These are phyloP conservation scores for Lyophyllum semitale DNA, from an alignment of 768 basidiomycete species.

Conservation along the genomic window DNA sequence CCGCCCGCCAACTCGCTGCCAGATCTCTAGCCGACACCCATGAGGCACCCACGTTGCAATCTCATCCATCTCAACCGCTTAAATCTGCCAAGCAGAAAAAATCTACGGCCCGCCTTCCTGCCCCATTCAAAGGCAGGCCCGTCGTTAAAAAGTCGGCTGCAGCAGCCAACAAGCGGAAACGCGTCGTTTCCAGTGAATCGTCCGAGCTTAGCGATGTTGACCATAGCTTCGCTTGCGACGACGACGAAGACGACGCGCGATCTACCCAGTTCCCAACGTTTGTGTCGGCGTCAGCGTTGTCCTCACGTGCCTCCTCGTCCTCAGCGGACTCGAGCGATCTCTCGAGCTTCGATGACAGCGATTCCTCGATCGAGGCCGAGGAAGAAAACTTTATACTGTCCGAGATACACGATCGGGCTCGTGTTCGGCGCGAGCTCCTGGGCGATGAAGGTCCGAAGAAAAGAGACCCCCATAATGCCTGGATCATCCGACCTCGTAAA, in stretches of 20 bases:
- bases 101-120: slow-evolving; percentile 18
- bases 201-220: slow-evolving; percentile 42
- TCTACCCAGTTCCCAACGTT: slow-evolving; percentile 63
- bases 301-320: slow-evolving; percentile 46
- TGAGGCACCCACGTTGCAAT: slow-evolving; percentile 19
- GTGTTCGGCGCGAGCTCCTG: slow-evolving; percentile 60
- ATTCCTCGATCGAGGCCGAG: slow-evolving; percentile 60
- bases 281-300: slow-evolving; percentile 61
- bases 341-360: slow-evolving; percentile 49
- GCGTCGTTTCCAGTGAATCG: slow-evolving; percentile 28
- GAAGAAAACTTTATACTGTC: slow-evolving; percentile 62
- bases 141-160: slow-evolving; percentile 26
- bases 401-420: slow-evolving; percentile 50
- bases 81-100: slow-evolving; percentile 21
- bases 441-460: slow-evolving; percentile 49
- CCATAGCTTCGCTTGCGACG: slow-evolving; percentile 27
- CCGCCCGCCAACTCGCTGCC: slow-evolving; percentile 32
- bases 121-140: slow-evolving; percentile 27
- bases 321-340: slow-evolving; percentile 43
- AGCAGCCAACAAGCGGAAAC: slow-evolving; percentile 35
- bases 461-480: slow-evolving; percentile 47
- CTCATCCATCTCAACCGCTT: slow-evolving; percentile 6
- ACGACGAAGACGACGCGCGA: slow-evolving; percentile 32
- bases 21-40: slow-evolving; percentile 16
- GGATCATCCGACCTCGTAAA: slow-evolving; percentile 72